Conservation (phyloP, 2,329 filamentous ascomycete genomes). For the Simplicillium sp. region DNA sequence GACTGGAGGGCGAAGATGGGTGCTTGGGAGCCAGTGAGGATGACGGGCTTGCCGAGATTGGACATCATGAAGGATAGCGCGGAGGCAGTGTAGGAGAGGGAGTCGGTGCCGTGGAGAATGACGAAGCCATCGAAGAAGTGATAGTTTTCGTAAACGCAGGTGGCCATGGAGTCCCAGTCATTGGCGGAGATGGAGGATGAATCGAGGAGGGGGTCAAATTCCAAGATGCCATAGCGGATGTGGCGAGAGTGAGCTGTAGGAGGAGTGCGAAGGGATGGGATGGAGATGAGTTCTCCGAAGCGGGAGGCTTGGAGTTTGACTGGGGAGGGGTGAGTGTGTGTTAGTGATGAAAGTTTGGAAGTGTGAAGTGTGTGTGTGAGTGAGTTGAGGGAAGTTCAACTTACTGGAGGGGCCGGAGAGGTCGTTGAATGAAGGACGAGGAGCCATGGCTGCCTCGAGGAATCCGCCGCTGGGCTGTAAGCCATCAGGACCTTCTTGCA, state of each 20-base stretch:
- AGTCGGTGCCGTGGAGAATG: conserved; percentile 84
- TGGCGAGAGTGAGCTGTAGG: conserved; percentile 70
- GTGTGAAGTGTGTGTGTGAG: background rate
- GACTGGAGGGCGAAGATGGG: conserved; percentile 87
- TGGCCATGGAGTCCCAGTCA: conserved; percentile 79
- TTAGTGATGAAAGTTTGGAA: conserved; percentile 2
- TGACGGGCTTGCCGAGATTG: conserved; percentile 83
- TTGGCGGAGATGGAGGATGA: conserved; percentile 81
- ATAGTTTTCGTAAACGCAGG: conserved; percentile 75
- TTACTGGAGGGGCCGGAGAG: conserved; percentile 19
- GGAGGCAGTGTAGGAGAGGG: conserved; percentile 79
- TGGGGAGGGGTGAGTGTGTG: too few relatives aligned
- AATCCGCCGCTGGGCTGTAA: conserved; percentile 75
- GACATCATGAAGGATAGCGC: conserved; percentile 90
- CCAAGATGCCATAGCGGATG: conserved; percentile 74
- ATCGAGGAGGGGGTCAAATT: conserved; percentile 78
- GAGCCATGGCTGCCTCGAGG: conserved; percentile 71
- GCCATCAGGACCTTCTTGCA: conserved; percentile 73
- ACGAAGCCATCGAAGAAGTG: conserved; percentile 85
- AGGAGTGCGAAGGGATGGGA: conserved; percentile 70
- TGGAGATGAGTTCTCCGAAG: conserved; percentile 35
- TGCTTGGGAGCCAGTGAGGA: conserved; percentile 74
- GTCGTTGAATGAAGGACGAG: conserved; percentile 80
- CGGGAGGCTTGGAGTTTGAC: conserved; percentile 41
- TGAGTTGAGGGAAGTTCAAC: conserved; percentile 3